Conservation (phyloP, 1,284 basidiomycete species). For the Stygiomarasmius scandens region DNA sequence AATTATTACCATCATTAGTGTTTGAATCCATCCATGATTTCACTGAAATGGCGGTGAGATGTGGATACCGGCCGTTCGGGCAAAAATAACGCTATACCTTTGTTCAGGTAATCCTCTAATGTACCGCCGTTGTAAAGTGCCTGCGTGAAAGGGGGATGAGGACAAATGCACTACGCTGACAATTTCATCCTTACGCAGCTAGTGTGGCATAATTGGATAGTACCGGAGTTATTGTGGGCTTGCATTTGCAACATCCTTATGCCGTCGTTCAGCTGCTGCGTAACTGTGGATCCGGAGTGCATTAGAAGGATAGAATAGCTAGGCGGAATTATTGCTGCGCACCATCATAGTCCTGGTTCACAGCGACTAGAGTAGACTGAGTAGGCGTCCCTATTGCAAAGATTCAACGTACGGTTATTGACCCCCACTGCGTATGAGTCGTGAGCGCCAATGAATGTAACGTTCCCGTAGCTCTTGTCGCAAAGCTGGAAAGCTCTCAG, state of each 20-base stretch:
- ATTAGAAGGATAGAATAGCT: background rate
- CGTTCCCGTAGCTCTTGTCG: conserved; percentile 70
- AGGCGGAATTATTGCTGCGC: conserved; percentile 19
- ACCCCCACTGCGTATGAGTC: conserved; percentile 83
- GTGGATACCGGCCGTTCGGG: conserved; percentile 42
- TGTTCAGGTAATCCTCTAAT: conserved; percentile 71
- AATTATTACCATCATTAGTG: conserved; percentile 70
- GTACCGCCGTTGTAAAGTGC: conserved; percentile 76
- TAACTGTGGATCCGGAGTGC: conserved; percentile 48
- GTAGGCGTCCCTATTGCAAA: too few relatives aligned
- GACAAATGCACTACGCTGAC: conserved; percentile 28
- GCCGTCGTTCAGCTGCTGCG: conserved; percentile 86
- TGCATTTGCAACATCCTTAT: conserved; percentile 91
- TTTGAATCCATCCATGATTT: conserved; percentile 86
- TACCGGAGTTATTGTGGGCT: conserved; percentile 67
- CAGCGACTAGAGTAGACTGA: conserved; percentile 60
- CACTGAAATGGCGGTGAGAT: conserved; percentile 47
- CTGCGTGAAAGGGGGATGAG: conserved; percentile 34
- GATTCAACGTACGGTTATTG: conserved; percentile 54
- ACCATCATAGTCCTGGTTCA: conserved; percentile 83
- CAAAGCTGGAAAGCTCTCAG: conserved; percentile 56
- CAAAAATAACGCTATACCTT: conserved; percentile 45
- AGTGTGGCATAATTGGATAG: conserved; percentile 81
- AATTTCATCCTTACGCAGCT: conserved; percentile 59
- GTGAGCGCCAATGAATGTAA: conserved; percentile 87